Base-by-base conservation (phyloP, 129 eudicot species). In the Artemisia tridentata region DNA sequence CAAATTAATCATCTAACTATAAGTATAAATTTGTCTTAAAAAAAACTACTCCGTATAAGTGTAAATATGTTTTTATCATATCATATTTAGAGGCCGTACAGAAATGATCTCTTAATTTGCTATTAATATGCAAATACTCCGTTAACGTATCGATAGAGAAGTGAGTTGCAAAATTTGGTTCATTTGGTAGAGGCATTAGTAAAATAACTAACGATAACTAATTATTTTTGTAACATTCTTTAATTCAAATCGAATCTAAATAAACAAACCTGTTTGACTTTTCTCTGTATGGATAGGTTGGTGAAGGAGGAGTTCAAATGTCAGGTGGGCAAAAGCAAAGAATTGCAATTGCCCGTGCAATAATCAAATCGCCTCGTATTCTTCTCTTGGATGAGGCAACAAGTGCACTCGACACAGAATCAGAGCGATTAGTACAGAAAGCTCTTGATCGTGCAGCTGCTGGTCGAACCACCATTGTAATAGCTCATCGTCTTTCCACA, bases 241-340 rank as follows among this genome's bases (percentile, higher is more conserved):
- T 12, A n/a, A 47, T 48, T 14, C 7, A 18, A 13, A 51, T 16
- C 57, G 38, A 43, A 31, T 52, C 11, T 14, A 55, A 69, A 45
- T 71, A 38, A 38, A 7, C 45, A 38, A 0, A 7, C 11, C 7
- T 38, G 45, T 2, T 7, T 38, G 45, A 38, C 45, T 38, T 38
- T 38, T 38, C 45, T 7, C 11, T 38, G 45, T 7, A 7, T 38
- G 45, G 45, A 63, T 72, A 95, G 99, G 99, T 88, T 0, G 99
- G 99, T 11, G 99, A 95, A 74, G 69, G 97, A 77, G 99, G 99
- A 14, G 84, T 90, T 14, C 99, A 95, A 75, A 79, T 95, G 93
- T 95, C 99, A 0, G 99, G 99, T 17, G 99, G 99, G 8, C 96
- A 95, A 69, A 95, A 95, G 77, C 99, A 95, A 72, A 84, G 99